Evolutionary conservation across 441 rosid genomes (phyloP).

Genomic region (Brassica hybrid): DNA sequence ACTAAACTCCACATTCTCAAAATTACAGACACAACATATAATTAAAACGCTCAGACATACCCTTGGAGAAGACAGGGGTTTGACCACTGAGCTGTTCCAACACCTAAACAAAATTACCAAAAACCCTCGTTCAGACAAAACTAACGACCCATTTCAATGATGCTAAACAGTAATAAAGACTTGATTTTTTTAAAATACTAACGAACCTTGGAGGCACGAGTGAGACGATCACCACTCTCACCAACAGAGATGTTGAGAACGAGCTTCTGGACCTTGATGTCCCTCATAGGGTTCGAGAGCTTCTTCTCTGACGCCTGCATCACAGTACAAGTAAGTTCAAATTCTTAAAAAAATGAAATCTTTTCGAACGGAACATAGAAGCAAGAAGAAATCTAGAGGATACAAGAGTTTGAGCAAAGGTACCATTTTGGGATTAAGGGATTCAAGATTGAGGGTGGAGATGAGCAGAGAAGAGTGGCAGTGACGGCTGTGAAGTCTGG

Average conservation of each 20-base stretch:
- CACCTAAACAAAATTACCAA: slow-evolving; percentile 48
- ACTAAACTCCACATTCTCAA: background rate
- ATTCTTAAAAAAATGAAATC: background rate
- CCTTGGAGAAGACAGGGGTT: slow-evolving; percentile 86
- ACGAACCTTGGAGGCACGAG: slow-evolving; percentile 83
- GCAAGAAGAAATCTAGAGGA: background rate
- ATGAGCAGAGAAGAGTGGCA: slow-evolving; percentile 16
- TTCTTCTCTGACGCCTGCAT: slow-evolving; percentile 92
- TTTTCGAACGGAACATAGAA: background rate
- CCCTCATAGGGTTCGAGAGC: slow-evolving; percentile 90
- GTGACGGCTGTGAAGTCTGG: slow-evolving; percentile 16
- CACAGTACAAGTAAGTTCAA: background rate
- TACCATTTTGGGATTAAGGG: background rate
- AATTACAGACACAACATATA: background rate
- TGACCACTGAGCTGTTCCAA: slow-evolving; percentile 90
- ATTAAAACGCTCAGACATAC: slow-evolving; percentile 32
- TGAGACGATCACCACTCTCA: slow-evolving; percentile 96
- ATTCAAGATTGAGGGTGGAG: slow-evolving; percentile 3
- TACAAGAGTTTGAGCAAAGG: background rate
- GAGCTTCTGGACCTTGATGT: slow-evolving; percentile 88
- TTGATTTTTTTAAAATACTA: slow-evolving; percentile 32
- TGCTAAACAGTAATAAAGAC: too few species aligned
- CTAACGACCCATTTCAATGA: background rate
- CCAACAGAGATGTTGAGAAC: slow-evolving; percentile 94
- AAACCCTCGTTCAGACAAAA: background rate